Percentiles rank a stretch among this genome's conserved stretches.
These are phyloP conservation scores for Globisporangium cystogenes DNA, from an alignment of 352 stramenopile species.

Conservation along the genomic window DNA sequence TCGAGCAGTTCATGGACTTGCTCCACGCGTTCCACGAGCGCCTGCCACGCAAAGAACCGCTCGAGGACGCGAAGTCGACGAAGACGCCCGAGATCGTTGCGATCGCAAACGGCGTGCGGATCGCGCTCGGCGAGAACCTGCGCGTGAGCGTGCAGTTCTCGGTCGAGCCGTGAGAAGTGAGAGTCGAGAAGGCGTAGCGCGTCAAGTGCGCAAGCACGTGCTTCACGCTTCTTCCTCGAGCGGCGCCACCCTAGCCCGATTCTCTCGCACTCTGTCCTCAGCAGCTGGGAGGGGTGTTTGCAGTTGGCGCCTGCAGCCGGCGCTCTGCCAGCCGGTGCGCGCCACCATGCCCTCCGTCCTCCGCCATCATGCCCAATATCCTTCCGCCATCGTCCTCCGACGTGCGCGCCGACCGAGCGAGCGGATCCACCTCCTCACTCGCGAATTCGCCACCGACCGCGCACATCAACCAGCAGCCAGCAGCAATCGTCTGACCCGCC, in stretches of 20 bases:
- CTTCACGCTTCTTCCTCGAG: neutral
- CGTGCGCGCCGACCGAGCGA: no score
- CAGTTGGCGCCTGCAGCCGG: neutral
- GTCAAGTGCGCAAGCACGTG: no score
- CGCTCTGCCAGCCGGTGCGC: neutral
- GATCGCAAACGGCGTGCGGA: constrained; percentile 31
- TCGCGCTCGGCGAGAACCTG: constrained; percentile 31
- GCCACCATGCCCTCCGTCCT: neutral
- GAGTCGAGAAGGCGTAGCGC: no score
- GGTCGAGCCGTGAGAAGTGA: no score
- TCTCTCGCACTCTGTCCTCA: neutral
- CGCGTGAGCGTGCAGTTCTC: constrained; percentile 46
- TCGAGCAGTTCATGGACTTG: constrained; percentile 52
- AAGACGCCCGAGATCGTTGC: neutral
- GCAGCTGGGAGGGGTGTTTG: neutral
- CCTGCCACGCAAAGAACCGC: neutral
- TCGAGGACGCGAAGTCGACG: no score
- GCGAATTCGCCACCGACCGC: neutral
- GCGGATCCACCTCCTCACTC: neutral
- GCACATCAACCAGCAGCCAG: neutral
- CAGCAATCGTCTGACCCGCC: neutral
- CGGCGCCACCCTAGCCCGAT: neutral
- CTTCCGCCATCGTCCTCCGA: neutral
- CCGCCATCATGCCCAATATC: no score
- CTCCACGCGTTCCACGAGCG: constrained; percentile 35